Percentiles rank a stretch among this genome's conserved stretches.
These are phyloP conservation scores for Phytomonas sp. DNA, from an alignment of 208 protist genomes.

Conservation along the genomic window DNA sequence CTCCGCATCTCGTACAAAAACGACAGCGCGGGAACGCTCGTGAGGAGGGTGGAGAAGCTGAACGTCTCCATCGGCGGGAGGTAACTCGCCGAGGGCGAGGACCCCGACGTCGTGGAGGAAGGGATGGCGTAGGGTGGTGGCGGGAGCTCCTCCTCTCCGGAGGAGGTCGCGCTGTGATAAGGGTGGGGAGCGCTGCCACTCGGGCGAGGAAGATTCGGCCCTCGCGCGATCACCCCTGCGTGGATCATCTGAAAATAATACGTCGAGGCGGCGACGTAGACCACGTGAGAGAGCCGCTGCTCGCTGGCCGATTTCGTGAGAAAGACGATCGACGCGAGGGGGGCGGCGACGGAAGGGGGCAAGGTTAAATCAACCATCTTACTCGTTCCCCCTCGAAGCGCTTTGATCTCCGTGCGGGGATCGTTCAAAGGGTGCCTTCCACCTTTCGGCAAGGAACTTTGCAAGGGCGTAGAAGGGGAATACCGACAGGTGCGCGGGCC, in stretches of 20 bases:
- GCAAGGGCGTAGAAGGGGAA: slow-evolving; percentile 5
- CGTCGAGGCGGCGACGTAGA: slow-evolving; percentile 66
- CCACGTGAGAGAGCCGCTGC: slow-evolving; percentile 75
- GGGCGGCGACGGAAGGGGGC: slow-evolving; percentile 59
- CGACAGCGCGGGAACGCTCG: slow-evolving; percentile 79
- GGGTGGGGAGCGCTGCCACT: background rate
- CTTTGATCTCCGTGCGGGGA: background rate
- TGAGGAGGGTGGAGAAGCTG: slow-evolving; percentile 79
- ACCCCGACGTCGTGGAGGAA: slow-evolving; percentile 10
- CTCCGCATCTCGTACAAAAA: slow-evolving; percentile 85
- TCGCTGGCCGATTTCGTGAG: slow-evolving; percentile 82
- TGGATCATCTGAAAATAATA: slow-evolving; percentile 77
- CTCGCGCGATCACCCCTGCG: slow-evolving; percentile 48
- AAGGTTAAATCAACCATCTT: slow-evolving; percentile 22
- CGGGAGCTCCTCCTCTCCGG: background rate
- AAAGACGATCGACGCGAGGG: slow-evolving; percentile 73
- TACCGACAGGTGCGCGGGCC: background rate
- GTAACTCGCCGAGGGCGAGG: slow-evolving; percentile 1
- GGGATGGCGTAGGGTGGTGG: background rate
- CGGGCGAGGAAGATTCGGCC: background rate
- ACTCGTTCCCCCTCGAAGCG: background rate
- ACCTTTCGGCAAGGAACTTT: too few species aligned
- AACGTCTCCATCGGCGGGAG: slow-evolving; percentile 80
- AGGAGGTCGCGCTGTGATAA: background rate
- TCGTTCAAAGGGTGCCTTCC: background rate